Base-by-base conservation (phyloP, 2,329 filamentous ascomycete species). In the Botrytis pseudocinerea region DNA sequence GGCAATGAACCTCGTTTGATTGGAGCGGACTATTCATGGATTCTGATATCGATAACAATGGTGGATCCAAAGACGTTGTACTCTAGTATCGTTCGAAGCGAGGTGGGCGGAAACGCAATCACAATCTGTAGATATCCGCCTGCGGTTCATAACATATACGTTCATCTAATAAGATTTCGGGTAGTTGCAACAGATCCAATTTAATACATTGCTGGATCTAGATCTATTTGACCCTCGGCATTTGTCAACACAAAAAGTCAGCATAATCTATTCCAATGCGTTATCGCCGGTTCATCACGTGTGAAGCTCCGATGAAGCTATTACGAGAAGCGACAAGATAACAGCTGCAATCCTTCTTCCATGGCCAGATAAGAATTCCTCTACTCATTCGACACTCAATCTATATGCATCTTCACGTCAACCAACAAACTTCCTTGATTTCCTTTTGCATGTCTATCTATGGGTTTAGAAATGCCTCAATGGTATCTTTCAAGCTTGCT, bases 251-350 rank as follows among this genome's bases (percentile, higher is more conserved):
- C 16, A 42, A 18, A n/a, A 70, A 64, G 59, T 70, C 59, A 70
- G 38, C 28, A 40, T 32, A 42, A 42, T 22, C n/a, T 40, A 64
- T 64, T 51, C 35, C 32, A 70, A 40, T 64, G 42, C 32, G 69
- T 64, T 64, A 70, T 35, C 42, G 9, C 32, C 35, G 18, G 22
- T 48, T 51, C 42, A 54, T 70, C 69, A 70, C 69, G 69, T 70
- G 69, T 22, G n/a, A 62, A 48, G 32, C 59, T 64, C 48, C 32
- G 32, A 57, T 63, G 69, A 70, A 70, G 69, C 69, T 70, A 70
- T 70, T 70, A 70, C 69, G 59, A 64, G 69, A 70, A 70, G 69
- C 69, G 69, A 63, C 69, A 70, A 64, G 69, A 70, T 70, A 70
- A 70, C 69, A 40, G 25, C 25, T 44, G 40, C 69, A 70, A 70